phyloP scores from a whole-genome alignment of 345 rosid species.

The Melaleuca quinquenervia region DNA sequence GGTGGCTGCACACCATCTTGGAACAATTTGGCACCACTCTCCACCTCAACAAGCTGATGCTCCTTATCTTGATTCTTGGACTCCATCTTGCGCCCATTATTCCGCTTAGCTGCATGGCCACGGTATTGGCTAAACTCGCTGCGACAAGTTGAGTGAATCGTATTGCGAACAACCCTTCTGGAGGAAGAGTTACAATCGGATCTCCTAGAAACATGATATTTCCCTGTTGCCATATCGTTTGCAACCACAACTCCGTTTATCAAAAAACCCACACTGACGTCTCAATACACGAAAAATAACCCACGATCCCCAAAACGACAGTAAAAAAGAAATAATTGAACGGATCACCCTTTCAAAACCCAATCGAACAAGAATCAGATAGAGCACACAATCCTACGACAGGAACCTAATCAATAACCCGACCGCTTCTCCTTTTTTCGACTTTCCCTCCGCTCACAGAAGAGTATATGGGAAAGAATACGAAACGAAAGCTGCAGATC shows the following conservation, averaged over 20 bases:
- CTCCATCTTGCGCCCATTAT: background rate
- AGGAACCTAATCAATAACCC: background rate
- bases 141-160: background rate
- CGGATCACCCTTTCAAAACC: background rate
- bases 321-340: background rate
- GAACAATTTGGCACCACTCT: background rate
- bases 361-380: background rate
- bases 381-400: background rate
- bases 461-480: background rate
- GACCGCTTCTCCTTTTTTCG: background rate
- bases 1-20: constrained; percentile 20
- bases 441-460: background rate
- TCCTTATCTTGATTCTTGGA: constrained; percentile 4
- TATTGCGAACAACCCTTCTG: background rate
- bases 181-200: constrained; percentile 11
- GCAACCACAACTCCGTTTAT: constrained; percentile 44
- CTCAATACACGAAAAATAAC: background rate
- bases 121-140: background rate
- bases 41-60: background rate
- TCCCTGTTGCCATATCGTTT: constrained; percentile 74
- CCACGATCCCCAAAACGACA: background rate
- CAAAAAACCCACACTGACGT: constrained; percentile 17
- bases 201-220: constrained; percentile 38
- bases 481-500: background rate
- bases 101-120: background rate